phyloP scores from a whole-genome alignment of 208 protist genomes.

The Trypanosoma congolense region DNA sequence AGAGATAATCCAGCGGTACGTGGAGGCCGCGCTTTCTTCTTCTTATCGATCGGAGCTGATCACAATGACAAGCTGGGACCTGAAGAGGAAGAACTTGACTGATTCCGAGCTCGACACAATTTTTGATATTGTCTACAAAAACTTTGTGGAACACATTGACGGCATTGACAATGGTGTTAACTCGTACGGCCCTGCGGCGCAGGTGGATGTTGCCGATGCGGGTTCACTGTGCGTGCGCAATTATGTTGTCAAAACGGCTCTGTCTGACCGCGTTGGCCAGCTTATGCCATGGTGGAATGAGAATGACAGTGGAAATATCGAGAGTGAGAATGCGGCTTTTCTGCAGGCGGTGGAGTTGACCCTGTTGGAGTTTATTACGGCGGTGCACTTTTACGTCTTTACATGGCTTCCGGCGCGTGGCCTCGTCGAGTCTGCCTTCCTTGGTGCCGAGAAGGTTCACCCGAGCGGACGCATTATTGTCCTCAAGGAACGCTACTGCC shows the following conservation, averaged over 20 bases:
- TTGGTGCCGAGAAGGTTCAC: constrained; percentile 31
- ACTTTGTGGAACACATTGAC: constrained; percentile 92
- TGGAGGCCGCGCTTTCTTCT: constrained; percentile 36
- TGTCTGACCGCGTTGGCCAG: constrained; percentile 73
- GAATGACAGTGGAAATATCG: constrained; percentile 28
- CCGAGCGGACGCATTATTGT: constrained; percentile 79
- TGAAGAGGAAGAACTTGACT: constrained; percentile 25
- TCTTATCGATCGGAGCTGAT: constrained; percentile 36
- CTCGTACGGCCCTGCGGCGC: constrained; percentile 33
- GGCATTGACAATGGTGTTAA: constrained; percentile 94
- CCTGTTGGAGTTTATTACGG: constrained; percentile 79
- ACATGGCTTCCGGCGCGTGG: constrained; percentile 88
- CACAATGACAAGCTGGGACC: constrained; percentile 34
- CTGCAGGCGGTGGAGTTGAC: constrained; percentile 86
- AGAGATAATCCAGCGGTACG: constrained; percentile 80
- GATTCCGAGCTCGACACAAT: constrained; percentile 59
- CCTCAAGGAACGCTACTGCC: constrained; percentile 67
- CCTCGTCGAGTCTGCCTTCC: constrained; percentile 80
- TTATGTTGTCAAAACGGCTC: constrained; percentile 71
- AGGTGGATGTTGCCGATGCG: constrained; percentile 12
- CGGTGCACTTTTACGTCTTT: constrained; percentile 75
- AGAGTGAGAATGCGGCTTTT: constrained; percentile 66
- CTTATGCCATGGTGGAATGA: constrained; percentile 92
- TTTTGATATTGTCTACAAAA: constrained; percentile 77
- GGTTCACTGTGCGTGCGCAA: constrained; percentile 34